Percentiles rank a stretch among this genome's conserved stretches.
phyloP scores from a whole-genome alignment of 306 rosid species.

The Medicago ruthenica region DNA sequence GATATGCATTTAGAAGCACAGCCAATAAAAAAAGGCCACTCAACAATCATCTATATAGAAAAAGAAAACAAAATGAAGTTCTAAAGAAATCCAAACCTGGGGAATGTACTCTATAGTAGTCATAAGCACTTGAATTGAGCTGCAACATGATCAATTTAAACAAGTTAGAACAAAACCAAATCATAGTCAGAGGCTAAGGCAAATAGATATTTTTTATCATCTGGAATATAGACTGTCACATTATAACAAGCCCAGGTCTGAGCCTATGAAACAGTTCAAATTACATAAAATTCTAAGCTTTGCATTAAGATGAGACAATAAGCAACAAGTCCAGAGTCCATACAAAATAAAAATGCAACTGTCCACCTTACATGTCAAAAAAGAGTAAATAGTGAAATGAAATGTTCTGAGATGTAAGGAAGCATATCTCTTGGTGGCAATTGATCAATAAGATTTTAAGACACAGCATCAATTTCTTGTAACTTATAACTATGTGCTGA shows the following conservation, averaged over 20 bases:
- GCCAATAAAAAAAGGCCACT: too few species aligned
- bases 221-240: constrained; percentile 20
- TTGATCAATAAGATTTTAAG: too few species aligned
- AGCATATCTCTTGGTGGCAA: too few species aligned
- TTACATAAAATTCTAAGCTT: too few species aligned
- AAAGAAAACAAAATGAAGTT: not conserved
- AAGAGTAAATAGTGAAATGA: too few species aligned
- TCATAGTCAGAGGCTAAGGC: constrained; percentile 18
- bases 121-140: constrained; percentile 89
- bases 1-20: too few species aligned
- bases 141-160: constrained; percentile 54
- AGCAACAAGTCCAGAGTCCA: too few species aligned
- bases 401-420: too few species aligned
- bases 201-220: not conserved
- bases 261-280: not conserved
- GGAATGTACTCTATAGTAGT: constrained; percentile 85
- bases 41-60: not conserved
- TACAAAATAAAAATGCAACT: too few species aligned
- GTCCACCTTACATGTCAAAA: too few species aligned
- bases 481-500: too few species aligned
- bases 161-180: constrained; percentile 45
- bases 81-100: constrained; percentile 65
- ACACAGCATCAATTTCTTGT: too few species aligned
- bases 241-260: constrained; percentile 9
- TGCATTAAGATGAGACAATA: constrained; percentile 6